Evolutionary conservation across 1,284 basidiomycete species (phyloP).

Genomic region (Ustilago curta): DNA sequence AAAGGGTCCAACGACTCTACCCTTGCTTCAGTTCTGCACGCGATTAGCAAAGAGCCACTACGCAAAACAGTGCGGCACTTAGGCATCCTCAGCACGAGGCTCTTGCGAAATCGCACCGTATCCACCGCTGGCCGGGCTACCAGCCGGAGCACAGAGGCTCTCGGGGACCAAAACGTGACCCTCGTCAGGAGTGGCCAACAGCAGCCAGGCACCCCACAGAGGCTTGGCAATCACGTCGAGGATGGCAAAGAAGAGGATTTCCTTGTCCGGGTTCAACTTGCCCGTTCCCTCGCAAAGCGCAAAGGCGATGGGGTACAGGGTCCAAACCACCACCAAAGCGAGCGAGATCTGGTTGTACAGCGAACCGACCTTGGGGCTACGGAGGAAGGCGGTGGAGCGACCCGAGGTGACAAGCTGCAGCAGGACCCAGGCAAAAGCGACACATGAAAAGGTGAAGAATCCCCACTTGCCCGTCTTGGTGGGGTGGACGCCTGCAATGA

Average conservation of each 20-base stretch:
- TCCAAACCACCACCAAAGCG: constrained; percentile 58
- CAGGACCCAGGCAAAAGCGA: constrained; percentile 52
- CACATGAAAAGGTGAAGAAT: constrained; percentile 56
- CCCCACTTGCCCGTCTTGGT: constrained; percentile 58
- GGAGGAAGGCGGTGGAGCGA: constrained; percentile 54
- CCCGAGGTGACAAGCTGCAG: constrained; percentile 53
- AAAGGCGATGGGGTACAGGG: constrained; percentile 56
- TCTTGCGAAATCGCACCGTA: constrained; percentile 60
- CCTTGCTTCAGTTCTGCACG: too few relatives aligned
- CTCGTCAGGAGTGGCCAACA: constrained; percentile 57
- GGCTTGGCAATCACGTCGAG: constrained; percentile 62
- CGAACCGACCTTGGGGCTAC: constrained; percentile 57
- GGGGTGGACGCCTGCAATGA: constrained; percentile 59
- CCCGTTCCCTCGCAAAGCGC: constrained; percentile 58
- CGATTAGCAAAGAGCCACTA: neutral
- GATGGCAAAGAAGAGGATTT: constrained; percentile 60
- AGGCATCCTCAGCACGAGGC: constrained; percentile 55
- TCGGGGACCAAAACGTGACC: constrained; percentile 60
- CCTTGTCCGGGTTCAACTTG: constrained; percentile 53
- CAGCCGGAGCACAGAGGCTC: constrained; percentile 47
- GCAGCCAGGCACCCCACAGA: constrained; percentile 57
- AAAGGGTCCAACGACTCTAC: too few relatives aligned
- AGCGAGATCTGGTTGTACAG: constrained; percentile 62
- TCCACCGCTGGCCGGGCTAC: constrained; percentile 42
- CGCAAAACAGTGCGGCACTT: constrained; percentile 12